phyloP scores from a whole-genome alignment of 2,329 filamentous ascomycete genomes.

The Drechslerella coelobrocha region DNA sequence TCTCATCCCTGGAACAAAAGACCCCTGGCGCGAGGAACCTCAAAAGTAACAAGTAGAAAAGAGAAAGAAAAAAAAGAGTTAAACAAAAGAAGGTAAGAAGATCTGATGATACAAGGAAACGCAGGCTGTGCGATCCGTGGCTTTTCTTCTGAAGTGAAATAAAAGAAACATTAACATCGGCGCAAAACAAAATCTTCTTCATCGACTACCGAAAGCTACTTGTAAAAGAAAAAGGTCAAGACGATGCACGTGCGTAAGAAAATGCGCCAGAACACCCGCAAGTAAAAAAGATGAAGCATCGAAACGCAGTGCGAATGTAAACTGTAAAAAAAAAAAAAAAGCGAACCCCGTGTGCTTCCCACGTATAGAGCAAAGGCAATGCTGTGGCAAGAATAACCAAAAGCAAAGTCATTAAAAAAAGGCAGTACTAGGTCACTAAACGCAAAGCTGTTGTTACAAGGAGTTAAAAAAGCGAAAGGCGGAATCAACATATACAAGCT shows the following conservation, averaged over 20 bases:
- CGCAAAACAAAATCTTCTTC: slow-evolving; percentile 28
- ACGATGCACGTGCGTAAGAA: slow-evolving; percentile 23
- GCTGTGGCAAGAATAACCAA: slow-evolving; percentile 21
- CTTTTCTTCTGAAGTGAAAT: slow-evolving; percentile 11
- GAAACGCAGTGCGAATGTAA: too few relatives aligned
- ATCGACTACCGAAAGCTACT: slow-evolving; percentile 18
- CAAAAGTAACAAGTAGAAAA: slow-evolving; percentile 18
- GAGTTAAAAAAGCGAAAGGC: slow-evolving; percentile 21
- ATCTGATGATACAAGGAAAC: slow-evolving; percentile 49
- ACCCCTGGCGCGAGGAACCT: slow-evolving; percentile 47
- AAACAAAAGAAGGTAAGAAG: not conserved
- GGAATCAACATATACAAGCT: slow-evolving; percentile 46
- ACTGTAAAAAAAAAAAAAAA: slow-evolving; percentile 4
- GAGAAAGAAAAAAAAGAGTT: slow-evolving; percentile 1
- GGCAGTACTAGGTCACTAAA: slow-evolving; percentile 43
- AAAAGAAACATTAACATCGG: slow-evolving; percentile 41
- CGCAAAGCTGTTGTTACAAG: slow-evolving; percentile 49
- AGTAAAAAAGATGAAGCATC: slow-evolving; percentile 24
- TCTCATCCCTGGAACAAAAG: slow-evolving; percentile 50
- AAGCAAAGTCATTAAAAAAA: slow-evolving; percentile 35
- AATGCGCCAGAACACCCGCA: slow-evolving; percentile 43
- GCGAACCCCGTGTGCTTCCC: slow-evolving; percentile 28
- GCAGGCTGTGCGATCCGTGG: slow-evolving; percentile 46
- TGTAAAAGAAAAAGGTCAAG: slow-evolving; percentile 16
- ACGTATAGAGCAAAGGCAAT: slow-evolving; percentile 38